Percentiles rank a stretch among this genome's conserved stretches.
These are phyloP conservation scores for Paxillus involutus DNA, from an alignment of 768 basidiomycete species.

Conservation along the genomic window DNA sequence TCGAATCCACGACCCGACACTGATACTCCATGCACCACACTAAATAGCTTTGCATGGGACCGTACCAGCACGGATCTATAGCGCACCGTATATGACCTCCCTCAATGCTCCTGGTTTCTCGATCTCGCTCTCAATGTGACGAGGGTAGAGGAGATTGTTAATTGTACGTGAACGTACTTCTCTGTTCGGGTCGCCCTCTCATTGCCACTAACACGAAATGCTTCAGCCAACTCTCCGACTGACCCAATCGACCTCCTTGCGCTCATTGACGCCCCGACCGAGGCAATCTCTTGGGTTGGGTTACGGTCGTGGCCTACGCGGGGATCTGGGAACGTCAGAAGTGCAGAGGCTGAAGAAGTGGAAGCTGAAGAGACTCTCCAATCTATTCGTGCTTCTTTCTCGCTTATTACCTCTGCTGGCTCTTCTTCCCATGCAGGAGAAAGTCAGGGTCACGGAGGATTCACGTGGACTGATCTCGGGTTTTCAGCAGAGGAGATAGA, in stretches of 20 bases:
- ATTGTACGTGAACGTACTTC: neutral
- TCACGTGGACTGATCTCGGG: slow-evolving; percentile 8
- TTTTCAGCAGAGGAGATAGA: slow-evolving; percentile 11
- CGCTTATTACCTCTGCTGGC: neutral
- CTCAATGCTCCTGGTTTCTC: slow-evolving; percentile 63
- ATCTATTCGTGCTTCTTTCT: slow-evolving; percentile 2
- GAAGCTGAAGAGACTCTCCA: slow-evolving; percentile 5
- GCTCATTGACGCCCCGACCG: slow-evolving; percentile 44
- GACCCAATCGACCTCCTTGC: slow-evolving; percentile 22
- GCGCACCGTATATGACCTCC: slow-evolving; percentile 56
- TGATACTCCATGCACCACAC: neutral
- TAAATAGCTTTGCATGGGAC: slow-evolving; percentile 29
- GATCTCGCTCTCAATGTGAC: slow-evolving; percentile 49
- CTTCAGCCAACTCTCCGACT: slow-evolving; percentile 14
- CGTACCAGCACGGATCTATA: slow-evolving; percentile 42
- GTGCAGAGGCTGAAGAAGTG: neutral
- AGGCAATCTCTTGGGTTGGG: slow-evolving; percentile 43
- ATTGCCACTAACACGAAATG: neutral
- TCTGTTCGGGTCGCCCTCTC: neutral
- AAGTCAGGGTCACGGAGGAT: neutral
- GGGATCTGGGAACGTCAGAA: neutral
- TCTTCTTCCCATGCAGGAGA: neutral
- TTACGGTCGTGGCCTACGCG: slow-evolving; percentile 30
- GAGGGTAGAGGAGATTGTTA: slow-evolving; percentile 15
- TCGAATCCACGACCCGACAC: too few species aligned